Base-by-base conservation (phyloP, 2,329 filamentous ascomycete genomes). In the Cladophialophora carrionii region DNA sequence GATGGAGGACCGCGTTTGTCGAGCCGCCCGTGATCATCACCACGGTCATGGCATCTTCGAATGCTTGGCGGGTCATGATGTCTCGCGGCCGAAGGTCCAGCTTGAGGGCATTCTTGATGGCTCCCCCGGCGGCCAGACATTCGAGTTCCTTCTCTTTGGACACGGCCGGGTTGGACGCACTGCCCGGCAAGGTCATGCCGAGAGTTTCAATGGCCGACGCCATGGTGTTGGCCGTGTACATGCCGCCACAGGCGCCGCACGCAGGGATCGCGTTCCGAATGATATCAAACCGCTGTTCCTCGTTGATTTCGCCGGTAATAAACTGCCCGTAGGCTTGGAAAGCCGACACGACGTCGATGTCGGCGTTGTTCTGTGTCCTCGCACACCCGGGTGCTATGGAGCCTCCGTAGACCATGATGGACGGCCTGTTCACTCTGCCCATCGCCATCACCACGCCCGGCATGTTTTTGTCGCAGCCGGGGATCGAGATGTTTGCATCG, bases 381-480 rank as follows among this genome's bases (percentile, higher is more conserved):
- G 90, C 91, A 80, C 93, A 97, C 54, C 95, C 95, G 43, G 95
- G 91, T 76, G 90, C 88, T 77, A 98, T 99, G 49, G 91, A 92
- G 56, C 95, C 95, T 72, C 95, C 95, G 75, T 99, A 99, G 32
- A 99, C 91, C 95, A 99, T 99, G 76, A 99, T 84, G 73, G 91
- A 92, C 32, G 95, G 95, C 54, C 95, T 84, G 82, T 99, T 98
- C 71, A 97, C 88, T 72, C 95, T 87, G 43, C 92, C 94, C 91
- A 97, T 97, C 63, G 93, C 95, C 74, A 95, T 95, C 73, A 92
- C 81, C 12, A 95, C 91, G 78, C 91, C 91, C 1, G 92, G 92
- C 95, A 99, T 98, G 82, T 99, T 99, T 87, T 99, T 99, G 85
- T 99, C 95, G 80, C 95, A 99, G 56, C 95, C 95, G 14, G 95